Evolutionary conservation across 2,329 filamentous ascomycete genomes (phyloP).

Genomic region (Colletotrichum tamarilloi): DNA sequence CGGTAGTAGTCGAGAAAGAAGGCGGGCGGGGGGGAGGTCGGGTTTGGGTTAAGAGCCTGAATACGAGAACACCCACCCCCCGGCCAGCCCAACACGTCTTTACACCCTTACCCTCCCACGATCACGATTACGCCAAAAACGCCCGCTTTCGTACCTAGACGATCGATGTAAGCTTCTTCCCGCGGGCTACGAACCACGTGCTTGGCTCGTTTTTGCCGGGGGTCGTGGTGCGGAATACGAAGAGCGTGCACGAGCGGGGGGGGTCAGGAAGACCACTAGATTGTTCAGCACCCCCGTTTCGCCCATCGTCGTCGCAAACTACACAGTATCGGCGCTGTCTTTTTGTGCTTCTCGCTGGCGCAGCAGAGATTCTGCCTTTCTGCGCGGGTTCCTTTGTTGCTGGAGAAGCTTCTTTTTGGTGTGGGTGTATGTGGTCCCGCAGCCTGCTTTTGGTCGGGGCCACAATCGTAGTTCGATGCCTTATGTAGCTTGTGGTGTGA

Average conservation of each 20-base stretch:
- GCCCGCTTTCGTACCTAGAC: too few species aligned
- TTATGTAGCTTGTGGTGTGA: too few species aligned
- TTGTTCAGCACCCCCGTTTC: too few species aligned
- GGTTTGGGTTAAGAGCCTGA: too few species aligned
- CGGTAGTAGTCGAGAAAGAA: not conserved
- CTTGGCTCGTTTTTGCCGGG: not conserved
- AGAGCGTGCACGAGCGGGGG: not conserved
- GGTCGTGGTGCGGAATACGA: slow-evolving; percentile 1
- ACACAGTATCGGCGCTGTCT: too few species aligned
- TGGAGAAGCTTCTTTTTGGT: not conserved
- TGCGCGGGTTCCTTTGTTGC: not conserved
- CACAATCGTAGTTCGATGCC: not conserved
- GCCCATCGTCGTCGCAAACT: too few species aligned
- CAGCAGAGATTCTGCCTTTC: not conserved
- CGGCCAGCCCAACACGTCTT: too few species aligned
- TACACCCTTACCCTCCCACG: too few species aligned
- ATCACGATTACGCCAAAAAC: too few species aligned
- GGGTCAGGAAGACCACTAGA: too few species aligned
- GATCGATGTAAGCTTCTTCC: not conserved
- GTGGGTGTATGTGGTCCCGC: not conserved
- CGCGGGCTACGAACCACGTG: not conserved
- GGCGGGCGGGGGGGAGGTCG: too few species aligned
- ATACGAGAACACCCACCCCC: not conserved
- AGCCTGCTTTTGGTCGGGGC: not conserved
- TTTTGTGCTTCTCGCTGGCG: not conserved